Base-by-base conservation (phyloP, 2,329 filamentous ascomycete species). In the Tolypocladium tropicale region DNA sequence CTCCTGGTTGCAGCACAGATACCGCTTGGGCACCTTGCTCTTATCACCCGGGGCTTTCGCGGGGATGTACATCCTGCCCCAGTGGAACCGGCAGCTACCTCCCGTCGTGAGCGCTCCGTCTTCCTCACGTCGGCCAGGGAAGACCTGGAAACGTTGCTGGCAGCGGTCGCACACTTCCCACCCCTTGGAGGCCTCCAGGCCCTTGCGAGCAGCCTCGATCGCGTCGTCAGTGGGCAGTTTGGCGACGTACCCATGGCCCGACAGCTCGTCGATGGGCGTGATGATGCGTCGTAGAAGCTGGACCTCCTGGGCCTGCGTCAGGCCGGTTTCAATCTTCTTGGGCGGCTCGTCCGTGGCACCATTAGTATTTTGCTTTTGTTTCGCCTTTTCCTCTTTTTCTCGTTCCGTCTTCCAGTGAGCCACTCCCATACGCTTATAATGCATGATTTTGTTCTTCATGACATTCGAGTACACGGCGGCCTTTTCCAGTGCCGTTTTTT, bases 81-180 rank as follows among this genome's bases (percentile, higher is more conserved):
- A 90, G 68, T 99, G 94, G 69, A 93, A 86, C 1, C 76, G 84
- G 72, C 95, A 99, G 37, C 76, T 74, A 0, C 92, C 92, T 28
- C 89, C 89, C 0, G 85, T 87, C 0, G 89, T 81, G 18, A 96
- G 79, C 2, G 88, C 79, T 0, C 85, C 86, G 50, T 95, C 94
- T 62, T 85, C 80, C 57, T 85, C 81, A 55, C 91, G 82, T 46
- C 93, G 84, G 4, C 91, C 90, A 0, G 92, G 90, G 61, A 95
- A 97, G 4, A 96, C 90, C 65, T 96, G 90, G 65, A 99, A 99
- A 25, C 93, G 85, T 36, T 84, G 84, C 46, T 79, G 79, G 71
- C 94, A 99, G 23, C 94, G 86, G 65, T 96, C 92, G 65, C 94
- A 99, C 53, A 84, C 79, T 72, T 99, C 94, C 79, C 86, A 96